A percentile compares a stretch with the other conserved stretches of the same genome.
Conservation (phyloP, 2,329 filamentous ascomycete species). For the Clonostachys byssicola region DNA sequence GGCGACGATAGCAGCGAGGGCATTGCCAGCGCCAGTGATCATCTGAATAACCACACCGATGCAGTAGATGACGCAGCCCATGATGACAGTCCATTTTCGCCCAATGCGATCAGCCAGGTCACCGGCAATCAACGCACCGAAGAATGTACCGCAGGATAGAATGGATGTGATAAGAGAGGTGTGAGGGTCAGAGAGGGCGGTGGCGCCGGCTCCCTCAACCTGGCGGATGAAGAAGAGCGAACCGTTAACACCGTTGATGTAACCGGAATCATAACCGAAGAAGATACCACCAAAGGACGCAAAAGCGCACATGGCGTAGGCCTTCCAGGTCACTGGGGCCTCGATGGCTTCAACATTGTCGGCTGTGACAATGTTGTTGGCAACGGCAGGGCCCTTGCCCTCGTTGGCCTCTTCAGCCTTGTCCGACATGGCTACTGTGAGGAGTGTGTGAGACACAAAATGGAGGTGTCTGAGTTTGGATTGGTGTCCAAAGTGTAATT, state of each 20-base stretch:
- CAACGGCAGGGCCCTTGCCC: too few species aligned
- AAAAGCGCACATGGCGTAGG: slow-evolving; percentile 55
- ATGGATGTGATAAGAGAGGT: slow-evolving; percentile 69
- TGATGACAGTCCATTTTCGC: slow-evolving; percentile 55
- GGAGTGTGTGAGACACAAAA: too few species aligned
- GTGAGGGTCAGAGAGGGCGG: slow-evolving; percentile 41
- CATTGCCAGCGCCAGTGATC: slow-evolving; percentile 34
- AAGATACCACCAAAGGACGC: slow-evolving; percentile 58
- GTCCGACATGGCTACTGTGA: too few species aligned
- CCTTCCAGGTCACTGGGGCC: slow-evolving; percentile 38
- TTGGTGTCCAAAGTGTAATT: too few species aligned
- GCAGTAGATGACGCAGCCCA: slow-evolving; percentile 54
- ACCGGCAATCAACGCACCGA: slow-evolving; percentile 57
- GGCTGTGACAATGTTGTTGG: too few species aligned
- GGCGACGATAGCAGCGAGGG: slow-evolving; percentile 57
- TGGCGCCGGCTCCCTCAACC: slow-evolving; percentile 15
- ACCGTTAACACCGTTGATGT: slow-evolving; percentile 49
- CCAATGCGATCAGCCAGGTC: slow-evolving; percentile 58
- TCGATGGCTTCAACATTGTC: too few species aligned
- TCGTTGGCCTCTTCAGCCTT: too few species aligned
- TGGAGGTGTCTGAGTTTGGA: too few species aligned
- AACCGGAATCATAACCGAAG: slow-evolving; percentile 37
- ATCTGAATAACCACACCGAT: slow-evolving; percentile 63
- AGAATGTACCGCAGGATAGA: slow-evolving; percentile 71
- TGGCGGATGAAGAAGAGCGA: slow-evolving; percentile 49